phyloP scores from a whole-genome alignment of 2,329 filamentous ascomycete species.

The Coniochaeta ligniaria region DNA sequence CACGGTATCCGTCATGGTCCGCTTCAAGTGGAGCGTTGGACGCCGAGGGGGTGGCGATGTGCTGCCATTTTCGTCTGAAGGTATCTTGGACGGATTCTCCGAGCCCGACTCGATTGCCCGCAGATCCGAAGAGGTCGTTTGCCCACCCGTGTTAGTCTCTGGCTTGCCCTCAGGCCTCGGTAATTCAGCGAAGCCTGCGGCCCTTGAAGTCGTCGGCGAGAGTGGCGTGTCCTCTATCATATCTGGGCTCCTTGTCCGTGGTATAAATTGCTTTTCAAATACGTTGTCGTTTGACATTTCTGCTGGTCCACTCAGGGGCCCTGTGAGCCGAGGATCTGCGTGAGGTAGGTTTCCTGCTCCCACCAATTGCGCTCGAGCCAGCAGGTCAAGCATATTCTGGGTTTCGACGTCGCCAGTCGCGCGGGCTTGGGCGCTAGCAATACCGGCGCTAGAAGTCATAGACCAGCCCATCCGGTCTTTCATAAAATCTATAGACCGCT shows the following conservation, averaged over 20 bases:
- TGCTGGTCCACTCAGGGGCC: slow-evolving; percentile 76
- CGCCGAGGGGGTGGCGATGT: slow-evolving; percentile 50
- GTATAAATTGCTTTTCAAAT: slow-evolving; percentile 76
- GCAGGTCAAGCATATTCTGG: slow-evolving; percentile 83
- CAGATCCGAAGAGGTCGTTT: not conserved
- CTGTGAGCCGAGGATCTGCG: slow-evolving; percentile 35
- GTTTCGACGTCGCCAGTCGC: slow-evolving; percentile 77
- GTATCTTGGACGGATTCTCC: not conserved
- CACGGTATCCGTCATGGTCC: slow-evolving; percentile 80
- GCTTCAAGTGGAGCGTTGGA: slow-evolving; percentile 62
- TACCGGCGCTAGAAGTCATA: slow-evolving; percentile 59
- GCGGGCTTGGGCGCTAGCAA: slow-evolving; percentile 78
- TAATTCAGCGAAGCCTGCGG: slow-evolving; percentile 3
- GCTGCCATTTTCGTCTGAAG: slow-evolving; percentile 17
- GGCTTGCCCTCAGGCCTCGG: not conserved
- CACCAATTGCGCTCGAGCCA: slow-evolving; percentile 74
- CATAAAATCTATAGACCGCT: slow-evolving; percentile 94
- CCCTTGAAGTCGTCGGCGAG: slow-evolving; percentile 22
- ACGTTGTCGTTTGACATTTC: slow-evolving; percentile 67
- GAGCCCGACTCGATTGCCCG: not conserved
- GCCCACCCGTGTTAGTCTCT: not conserved
- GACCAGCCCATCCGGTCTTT: slow-evolving; percentile 83
- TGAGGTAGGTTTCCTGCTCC: slow-evolving; percentile 56
- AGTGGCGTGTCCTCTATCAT: slow-evolving; percentile 25
- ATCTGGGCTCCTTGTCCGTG: slow-evolving; percentile 44